Conservation (phyloP, 2,329 filamentous ascomycete species). For the Fusarium nodosum region DNA sequence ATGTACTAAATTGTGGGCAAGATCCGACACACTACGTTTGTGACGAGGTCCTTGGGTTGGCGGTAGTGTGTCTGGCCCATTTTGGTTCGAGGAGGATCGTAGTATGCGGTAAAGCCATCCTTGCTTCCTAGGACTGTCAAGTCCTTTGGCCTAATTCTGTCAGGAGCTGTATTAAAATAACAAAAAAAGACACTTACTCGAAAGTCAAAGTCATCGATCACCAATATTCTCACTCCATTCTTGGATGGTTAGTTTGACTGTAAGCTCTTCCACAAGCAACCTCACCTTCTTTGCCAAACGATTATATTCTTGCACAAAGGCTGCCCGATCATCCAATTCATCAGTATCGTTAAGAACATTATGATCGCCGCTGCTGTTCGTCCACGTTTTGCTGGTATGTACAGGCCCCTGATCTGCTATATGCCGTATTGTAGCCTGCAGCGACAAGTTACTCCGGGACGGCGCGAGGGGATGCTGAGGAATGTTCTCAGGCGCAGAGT, state of each 20-base stretch:
- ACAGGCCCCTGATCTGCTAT: conserved; percentile 45
- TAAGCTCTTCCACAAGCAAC: neutral
- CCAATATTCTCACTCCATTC: conserved; percentile 65
- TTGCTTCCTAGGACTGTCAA: conserved; percentile 50
- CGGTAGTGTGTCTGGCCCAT: conserved; percentile 16
- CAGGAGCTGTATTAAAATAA: neutral
- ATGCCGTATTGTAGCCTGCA: conserved; percentile 48
- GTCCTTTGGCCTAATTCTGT: conserved; percentile 40
- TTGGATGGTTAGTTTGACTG: conserved; percentile 47
- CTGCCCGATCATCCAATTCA: conserved; percentile 62
- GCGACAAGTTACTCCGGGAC: conserved; percentile 49
- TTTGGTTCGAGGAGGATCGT: conserved; percentile 45
- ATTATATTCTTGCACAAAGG: conserved; percentile 72
- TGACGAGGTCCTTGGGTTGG: conserved; percentile 51
- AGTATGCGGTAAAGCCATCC: conserved; percentile 58
- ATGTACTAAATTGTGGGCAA: conserved; percentile 62
- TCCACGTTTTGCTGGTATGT: conserved; percentile 69
- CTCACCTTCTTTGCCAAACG: conserved; percentile 69
- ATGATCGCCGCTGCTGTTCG: conserved; percentile 66
- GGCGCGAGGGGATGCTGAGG: conserved; percentile 37
- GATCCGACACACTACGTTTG: conserved; percentile 69
- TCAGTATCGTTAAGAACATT: conserved; percentile 64
- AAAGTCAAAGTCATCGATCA: conserved; percentile 55
- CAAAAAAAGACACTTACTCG: conserved; percentile 50
- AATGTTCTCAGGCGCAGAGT: conserved; percentile 27